These are phyloP conservation scores for Lindgomyces ingoldianus DNA, from an alignment of 495 filamentous ascomycete genomes.

Conservation along the genomic window DNA sequence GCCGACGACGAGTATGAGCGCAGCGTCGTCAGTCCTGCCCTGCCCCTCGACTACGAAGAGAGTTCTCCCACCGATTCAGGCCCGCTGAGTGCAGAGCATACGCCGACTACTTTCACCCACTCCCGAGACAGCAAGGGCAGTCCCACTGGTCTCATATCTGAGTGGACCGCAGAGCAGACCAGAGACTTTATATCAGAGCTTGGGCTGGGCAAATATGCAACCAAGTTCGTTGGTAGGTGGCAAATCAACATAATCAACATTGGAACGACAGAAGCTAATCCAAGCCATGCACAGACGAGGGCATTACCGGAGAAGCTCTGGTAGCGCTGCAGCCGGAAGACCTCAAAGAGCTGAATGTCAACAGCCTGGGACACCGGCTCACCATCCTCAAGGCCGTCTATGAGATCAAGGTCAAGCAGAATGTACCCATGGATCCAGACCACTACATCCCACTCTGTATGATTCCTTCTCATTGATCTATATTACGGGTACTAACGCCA, in stretches of 20 bases:
- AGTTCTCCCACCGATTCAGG: slow-evolving; percentile 79
- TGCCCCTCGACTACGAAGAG: slow-evolving; percentile 72
- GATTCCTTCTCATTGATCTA: slow-evolving; percentile 41
- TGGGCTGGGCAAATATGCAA: slow-evolving; percentile 80
- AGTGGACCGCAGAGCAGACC: slow-evolving; percentile 88
- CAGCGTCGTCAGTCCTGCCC: slow-evolving; percentile 71
- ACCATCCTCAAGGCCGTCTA: slow-evolving; percentile 95
- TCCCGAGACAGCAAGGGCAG: slow-evolving; percentile 65
- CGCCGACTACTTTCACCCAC: slow-evolving; percentile 80
- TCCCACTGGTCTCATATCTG: slow-evolving; percentile 76
- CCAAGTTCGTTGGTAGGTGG: slow-evolving; percentile 72
- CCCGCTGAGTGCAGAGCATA: slow-evolving; percentile 78
- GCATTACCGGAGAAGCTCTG: slow-evolving; percentile 88
- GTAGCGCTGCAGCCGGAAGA: slow-evolving; percentile 89
- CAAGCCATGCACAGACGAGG: slow-evolving; percentile 66
- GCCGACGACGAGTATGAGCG: slow-evolving; percentile 94
- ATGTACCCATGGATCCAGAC: slow-evolving; percentile 84
- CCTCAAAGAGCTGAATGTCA: slow-evolving; percentile 89
- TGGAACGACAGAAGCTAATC: not conserved
- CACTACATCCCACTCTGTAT: slow-evolving; percentile 93
- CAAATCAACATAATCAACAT: not conserved
- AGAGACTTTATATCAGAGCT: slow-evolving; percentile 79
- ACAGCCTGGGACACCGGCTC: slow-evolving; percentile 88
- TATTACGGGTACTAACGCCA: slow-evolving; percentile 19
- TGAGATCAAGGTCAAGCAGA: slow-evolving; percentile 89